Percentiles rank a stretch among this genome's conserved stretches.
phyloP scores from a whole-genome alignment of 257 asterid species.

The Capsicum pubescens region DNA sequence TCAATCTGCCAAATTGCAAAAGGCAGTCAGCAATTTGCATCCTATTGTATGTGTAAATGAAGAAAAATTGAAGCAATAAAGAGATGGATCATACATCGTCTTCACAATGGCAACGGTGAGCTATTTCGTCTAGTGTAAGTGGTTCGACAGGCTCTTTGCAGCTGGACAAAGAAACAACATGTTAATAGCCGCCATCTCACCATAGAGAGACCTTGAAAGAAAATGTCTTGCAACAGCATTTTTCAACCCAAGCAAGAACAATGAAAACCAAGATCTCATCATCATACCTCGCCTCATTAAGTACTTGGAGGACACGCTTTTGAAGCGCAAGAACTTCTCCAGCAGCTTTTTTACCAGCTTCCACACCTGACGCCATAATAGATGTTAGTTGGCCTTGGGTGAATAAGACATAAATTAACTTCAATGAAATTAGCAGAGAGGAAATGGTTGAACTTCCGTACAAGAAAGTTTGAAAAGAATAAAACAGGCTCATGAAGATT shows the following conservation, averaged over 20 bases:
- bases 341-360: constrained; percentile 98
- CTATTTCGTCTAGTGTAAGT: constrained; percentile 84
- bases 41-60: neutral
- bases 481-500: neutral
- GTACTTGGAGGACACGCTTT: constrained; percentile 93
- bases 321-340: constrained; percentile 98
- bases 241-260: neutral
- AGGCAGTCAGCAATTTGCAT: constrained; percentile 27
- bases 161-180: constrained; percentile 45
- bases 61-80: neutral
- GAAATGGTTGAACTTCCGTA: neutral
- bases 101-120: constrained; percentile 79
- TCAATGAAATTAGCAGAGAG: constrained; percentile 16
- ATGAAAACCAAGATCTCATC: neutral
- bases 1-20: constrained; percentile 72
- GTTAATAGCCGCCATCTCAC: neutral
- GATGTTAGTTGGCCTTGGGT: neutral
- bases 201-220: neutral
- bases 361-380: constrained; percentile 70
- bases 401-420: constrained; percentile 7
- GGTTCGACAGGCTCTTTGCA: constrained; percentile 95
- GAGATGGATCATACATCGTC: constrained; percentile 60
- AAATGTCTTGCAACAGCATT: neutral
- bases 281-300: constrained; percentile 88
- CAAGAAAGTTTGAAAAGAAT: too few relatives aligned